Evolutionary conservation across 768 basidiomycete genomes (phyloP).

Genomic region (Suillus spraguei): DNA sequence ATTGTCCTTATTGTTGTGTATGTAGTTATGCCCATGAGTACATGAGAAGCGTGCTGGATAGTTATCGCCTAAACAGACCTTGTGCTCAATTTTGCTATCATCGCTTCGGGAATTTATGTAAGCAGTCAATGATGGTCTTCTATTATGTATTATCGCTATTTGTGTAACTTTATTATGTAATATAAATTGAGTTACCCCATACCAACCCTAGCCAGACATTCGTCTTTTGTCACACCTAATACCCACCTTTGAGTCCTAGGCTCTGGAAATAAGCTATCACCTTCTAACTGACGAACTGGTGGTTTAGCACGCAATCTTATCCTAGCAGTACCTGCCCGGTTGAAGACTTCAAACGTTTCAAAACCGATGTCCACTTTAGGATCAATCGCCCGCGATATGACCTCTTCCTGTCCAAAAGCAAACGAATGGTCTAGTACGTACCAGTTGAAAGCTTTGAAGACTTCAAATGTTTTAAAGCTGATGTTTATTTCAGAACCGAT

Average conservation of each 20-base stretch:
- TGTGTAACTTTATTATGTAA: neutral
- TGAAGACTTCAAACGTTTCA: neutral
- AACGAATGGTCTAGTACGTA: neutral
- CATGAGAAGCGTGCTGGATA: neutral
- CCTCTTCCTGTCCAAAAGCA: neutral
- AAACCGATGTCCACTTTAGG: neutral
- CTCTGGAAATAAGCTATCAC: neutral
- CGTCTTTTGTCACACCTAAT: neutral
- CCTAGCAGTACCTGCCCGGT: neutral
- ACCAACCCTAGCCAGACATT: too few species aligned
- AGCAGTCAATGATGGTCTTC: too few species aligned
- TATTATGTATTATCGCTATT: neutral
- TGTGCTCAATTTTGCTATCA: neutral
- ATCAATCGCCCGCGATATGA: neutral
- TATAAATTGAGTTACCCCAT: too few species aligned
- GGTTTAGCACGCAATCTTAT: neutral
- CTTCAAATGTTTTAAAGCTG: neutral
- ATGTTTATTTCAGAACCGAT: neutral
- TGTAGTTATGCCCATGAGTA: neutral
- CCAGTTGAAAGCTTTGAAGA: neutral
- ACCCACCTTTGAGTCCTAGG: neutral
- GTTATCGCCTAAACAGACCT: neutral
- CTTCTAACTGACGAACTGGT: neutral
- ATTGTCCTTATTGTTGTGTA: neutral
- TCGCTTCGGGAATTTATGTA: neutral